phyloP scores from a whole-genome alignment of 495 filamentous ascomycete species.

The Aspergillus baeticus region DNA sequence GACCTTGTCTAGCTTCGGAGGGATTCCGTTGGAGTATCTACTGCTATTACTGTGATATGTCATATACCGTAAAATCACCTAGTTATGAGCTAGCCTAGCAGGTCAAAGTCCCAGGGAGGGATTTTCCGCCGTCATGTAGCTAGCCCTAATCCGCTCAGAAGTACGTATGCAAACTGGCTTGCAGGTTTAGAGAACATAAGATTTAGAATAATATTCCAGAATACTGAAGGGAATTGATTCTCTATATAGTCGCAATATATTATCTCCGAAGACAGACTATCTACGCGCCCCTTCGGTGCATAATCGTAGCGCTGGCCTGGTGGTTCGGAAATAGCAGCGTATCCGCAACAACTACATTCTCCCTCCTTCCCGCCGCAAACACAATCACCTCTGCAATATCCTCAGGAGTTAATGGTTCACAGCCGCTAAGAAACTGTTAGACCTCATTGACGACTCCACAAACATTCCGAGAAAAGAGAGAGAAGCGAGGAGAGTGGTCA shows the following conservation, averaged over 20 bases:
- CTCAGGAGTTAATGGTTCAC: slow-evolving; percentile 1
- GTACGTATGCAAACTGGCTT: too few relatives aligned
- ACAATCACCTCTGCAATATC: slow-evolving; percentile 4
- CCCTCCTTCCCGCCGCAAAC: neutral
- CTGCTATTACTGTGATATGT: too few relatives aligned
- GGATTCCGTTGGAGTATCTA: neutral
- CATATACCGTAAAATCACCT: too few relatives aligned
- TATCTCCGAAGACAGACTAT: neutral
- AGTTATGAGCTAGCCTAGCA: too few relatives aligned
- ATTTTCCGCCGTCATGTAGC: too few relatives aligned
- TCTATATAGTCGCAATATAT: too few relatives aligned
- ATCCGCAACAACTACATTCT: slow-evolving; percentile 1
- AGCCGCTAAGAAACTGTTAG: neutral
- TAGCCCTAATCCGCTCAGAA: too few relatives aligned
- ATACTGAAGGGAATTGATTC: neutral
- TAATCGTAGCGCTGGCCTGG: neutral
- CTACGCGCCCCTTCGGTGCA: neutral
- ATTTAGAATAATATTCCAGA: too few relatives aligned
- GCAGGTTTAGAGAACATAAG: too few relatives aligned
- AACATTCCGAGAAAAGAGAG: neutral
- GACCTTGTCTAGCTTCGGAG: too few relatives aligned
- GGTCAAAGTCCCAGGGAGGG: too few relatives aligned
- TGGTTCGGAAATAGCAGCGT: neutral
- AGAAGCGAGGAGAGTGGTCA: neutral
- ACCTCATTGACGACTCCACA: too few relatives aligned